phyloP scores from a whole-genome alignment of 129 eudicot species.

The Flaveria robusta region DNA sequence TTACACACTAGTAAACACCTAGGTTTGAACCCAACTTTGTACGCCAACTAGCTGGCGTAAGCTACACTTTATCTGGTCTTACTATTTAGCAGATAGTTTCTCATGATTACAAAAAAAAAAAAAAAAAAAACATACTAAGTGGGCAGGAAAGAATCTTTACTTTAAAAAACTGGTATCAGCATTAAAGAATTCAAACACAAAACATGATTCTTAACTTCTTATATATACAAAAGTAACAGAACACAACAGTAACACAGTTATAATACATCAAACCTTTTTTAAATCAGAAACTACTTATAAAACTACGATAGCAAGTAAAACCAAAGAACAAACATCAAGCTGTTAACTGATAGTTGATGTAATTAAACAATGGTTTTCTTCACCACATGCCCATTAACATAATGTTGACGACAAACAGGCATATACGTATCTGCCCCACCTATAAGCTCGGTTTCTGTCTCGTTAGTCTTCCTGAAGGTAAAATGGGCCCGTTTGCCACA shows the following conservation, averaged over 20 bases:
- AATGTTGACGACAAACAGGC: constrained; percentile 98
- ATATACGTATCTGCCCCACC: constrained; percentile 91
- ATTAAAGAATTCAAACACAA: constrained; percentile 17
- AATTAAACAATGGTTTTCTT: constrained; percentile 34
- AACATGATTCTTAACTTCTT: constrained; percentile 10
- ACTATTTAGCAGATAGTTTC: neutral
- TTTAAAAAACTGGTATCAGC: neutral
- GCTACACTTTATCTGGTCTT: neutral
- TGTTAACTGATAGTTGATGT: neutral
- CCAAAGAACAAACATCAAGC: constrained; percentile 7
- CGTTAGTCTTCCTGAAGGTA: constrained; percentile 69
- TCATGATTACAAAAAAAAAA: no score
- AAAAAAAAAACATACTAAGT: no score
- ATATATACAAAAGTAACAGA: constrained; percentile 29
- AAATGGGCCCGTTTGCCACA: constrained; percentile 83
- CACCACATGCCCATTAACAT: constrained; percentile 51
- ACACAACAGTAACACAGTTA: constrained; percentile 11
- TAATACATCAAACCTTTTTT: constrained; percentile 31
- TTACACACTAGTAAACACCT: neutral
- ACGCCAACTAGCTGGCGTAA: no score
- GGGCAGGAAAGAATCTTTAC: no score
- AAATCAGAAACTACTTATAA: constrained; percentile 16
- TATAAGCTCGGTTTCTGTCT: constrained; percentile 64
- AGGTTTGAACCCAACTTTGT: neutral
- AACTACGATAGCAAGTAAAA: constrained; percentile 8